A percentile compares a stretch with the other conserved stretches of the same genome.
Conservation (phyloP, 2,329 filamentous ascomycete genomes). For the Fusarium dimerum region DNA sequence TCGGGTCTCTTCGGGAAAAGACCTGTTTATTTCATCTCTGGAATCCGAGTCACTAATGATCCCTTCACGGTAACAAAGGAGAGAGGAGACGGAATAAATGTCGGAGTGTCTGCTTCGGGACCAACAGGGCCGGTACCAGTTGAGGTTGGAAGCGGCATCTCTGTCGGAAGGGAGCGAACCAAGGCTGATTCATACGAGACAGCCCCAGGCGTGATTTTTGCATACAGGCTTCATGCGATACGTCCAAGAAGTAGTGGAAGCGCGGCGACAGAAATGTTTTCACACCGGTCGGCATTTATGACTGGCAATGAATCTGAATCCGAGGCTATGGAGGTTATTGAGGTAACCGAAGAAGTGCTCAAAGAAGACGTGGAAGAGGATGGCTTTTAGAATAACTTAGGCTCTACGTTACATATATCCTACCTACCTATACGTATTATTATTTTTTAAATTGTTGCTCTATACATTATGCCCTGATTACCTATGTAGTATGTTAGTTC, state of each 20-base stretch:
- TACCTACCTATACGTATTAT: too few relatives aligned
- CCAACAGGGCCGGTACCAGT: not conserved
- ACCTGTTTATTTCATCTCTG: not conserved
- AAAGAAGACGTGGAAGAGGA: not conserved
- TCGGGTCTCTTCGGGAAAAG: not conserved
- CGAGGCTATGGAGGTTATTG: not conserved
- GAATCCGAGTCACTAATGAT: not conserved
- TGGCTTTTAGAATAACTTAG: not conserved
- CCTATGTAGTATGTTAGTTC: too few relatives aligned
- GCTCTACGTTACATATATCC: not conserved
- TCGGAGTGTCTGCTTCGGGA: not conserved
- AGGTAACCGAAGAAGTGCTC: not conserved
- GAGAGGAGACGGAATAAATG: not conserved
- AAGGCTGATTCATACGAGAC: not conserved
- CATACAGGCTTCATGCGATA: conserved; percentile 1
- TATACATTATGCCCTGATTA: too few relatives aligned
- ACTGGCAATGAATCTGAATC: not conserved
- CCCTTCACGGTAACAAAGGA: not conserved
- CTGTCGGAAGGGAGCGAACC: not conserved
- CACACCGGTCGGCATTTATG: not conserved
- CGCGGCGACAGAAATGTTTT: not conserved
- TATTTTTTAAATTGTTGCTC: too few relatives aligned
- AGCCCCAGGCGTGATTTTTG: not conserved
- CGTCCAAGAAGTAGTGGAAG: not conserved
- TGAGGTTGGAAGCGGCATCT: not conserved